Percentiles rank a stretch among this genome's conserved stretches.
These are phyloP conservation scores for Cicer cuneatum DNA, from an alignment of 306 rosid species.

Conservation along the genomic window DNA sequence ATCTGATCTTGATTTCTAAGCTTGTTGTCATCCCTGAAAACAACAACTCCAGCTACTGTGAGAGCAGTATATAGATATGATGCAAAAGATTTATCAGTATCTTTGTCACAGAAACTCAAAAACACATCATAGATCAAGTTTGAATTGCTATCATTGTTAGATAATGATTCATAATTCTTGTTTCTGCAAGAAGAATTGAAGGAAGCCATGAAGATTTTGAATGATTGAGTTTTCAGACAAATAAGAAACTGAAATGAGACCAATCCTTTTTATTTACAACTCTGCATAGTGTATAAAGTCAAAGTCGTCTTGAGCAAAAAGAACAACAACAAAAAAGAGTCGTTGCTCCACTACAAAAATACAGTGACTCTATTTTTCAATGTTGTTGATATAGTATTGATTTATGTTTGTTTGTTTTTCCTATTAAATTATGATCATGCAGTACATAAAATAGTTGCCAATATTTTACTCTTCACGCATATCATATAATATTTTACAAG, in stretches of 20 bases:
- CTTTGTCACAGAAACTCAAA: constrained; percentile 5
- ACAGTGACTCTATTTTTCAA: not conserved
- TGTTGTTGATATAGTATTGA: too few relatives aligned
- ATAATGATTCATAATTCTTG: not conserved
- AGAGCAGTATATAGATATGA: not conserved
- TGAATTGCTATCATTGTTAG: not conserved
- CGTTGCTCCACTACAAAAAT: too few relatives aligned
- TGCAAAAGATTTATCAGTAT: not conserved
- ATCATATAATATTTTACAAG: too few relatives aligned
- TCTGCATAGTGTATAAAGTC: too few relatives aligned
- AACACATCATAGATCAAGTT: not conserved
- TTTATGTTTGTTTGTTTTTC: too few relatives aligned
- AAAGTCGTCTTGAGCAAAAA: too few relatives aligned
- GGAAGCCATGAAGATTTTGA: not conserved
- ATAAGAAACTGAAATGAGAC: too few relatives aligned
- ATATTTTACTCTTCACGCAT: not conserved
- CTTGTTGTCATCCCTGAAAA: not conserved
- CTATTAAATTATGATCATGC: not conserved
- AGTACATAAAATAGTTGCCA: not conserved
- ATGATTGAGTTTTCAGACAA: not conserved
- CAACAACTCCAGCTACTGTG: not conserved
- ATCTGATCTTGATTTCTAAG: not conserved
- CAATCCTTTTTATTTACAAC: too few relatives aligned
- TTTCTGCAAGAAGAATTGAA: not conserved
- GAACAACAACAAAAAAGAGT: too few relatives aligned